Base-by-base conservation (phyloP, 495 filamentous ascomycete species). In the Pyronema omphalodes region DNA sequence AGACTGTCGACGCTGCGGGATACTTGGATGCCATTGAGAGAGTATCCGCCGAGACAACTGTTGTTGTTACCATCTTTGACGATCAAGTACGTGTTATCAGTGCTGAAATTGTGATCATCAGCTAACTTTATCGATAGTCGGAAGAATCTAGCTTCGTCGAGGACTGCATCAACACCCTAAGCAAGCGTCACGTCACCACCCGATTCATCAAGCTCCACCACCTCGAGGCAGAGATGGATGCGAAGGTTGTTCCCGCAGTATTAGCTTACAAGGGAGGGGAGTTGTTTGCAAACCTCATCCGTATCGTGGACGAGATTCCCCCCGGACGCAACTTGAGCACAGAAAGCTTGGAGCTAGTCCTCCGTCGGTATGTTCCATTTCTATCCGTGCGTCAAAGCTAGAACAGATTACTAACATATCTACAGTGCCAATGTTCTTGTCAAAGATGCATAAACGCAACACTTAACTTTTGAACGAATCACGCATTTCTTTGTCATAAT, bases 1-100 rank as follows among this genome's bases (percentile, higher is more conserved):
- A 88, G 49, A 75, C 74, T 23, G 91, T 98, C 11, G 91, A 98
- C 71, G 91, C 86, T 2, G 71, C 77, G 44, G 91, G 88, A 17
- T 98, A 93, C 60, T 75, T 98, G 49, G 88, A 96, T 70, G 93
- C 91, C 49, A 83, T 96, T 61, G 91, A 98, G 71, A 87, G 83
- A 67, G 83, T 88, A 4, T 72, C 77, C 39, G 67, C 79, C 15
- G 87, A 88, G 45, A 87, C 85, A 0, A 74, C 86, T 9, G 88
- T 96, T n/a, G 85, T 95, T 3, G 91, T 98, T 17, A 87, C 85
- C 65, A 84, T 98, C 54, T 94, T 88, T 67, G 87, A 96, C 64
- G 80, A 86, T 55, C 71, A 83, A 76, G 89, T 94, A 75, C 60
- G 51, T 44, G 52, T 41, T 49, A 18, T 53, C 55, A 1, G 44